Percentiles rank a stretch among this genome's conserved stretches.
Conservation (phyloP, 768 basidiomycete genomes). For the Coprinellus micaceus region DNA sequence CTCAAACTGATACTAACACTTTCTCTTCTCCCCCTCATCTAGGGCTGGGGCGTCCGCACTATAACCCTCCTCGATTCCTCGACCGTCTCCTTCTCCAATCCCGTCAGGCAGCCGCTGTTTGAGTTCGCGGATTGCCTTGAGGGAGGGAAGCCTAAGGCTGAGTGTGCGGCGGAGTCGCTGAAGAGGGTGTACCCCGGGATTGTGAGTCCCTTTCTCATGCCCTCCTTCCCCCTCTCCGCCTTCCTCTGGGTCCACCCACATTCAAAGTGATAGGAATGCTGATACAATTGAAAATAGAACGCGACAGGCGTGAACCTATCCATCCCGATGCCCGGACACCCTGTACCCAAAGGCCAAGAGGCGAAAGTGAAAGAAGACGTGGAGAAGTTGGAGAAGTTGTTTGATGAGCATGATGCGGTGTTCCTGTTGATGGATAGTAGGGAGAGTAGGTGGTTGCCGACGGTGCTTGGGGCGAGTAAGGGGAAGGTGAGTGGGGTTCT, state of each 20-base stretch:
- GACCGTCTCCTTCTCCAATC: conserved; percentile 93
- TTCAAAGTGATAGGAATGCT: neutral
- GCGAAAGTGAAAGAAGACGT: conserved; percentile 67
- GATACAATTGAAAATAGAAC: conserved; percentile 46
- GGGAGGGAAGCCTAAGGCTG: conserved; percentile 92
- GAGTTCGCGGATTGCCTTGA: conserved; percentile 90
- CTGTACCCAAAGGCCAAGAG: conserved; percentile 55
- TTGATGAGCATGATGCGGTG: conserved; percentile 84
- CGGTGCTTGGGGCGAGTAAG: conserved; percentile 78
- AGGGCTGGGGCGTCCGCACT: conserved; percentile 95
- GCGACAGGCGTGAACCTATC: conserved; percentile 73
- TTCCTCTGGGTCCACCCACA: neutral
- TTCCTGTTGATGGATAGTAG: conserved; percentile 98
- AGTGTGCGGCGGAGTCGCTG: conserved; percentile 79
- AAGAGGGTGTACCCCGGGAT: conserved; percentile 92
- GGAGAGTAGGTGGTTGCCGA: conserved; percentile 95
- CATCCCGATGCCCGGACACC: conserved; percentile 98
- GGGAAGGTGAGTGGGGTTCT: conserved; percentile 56
- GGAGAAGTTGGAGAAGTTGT: conserved; percentile 64
- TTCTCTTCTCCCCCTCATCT: neutral
- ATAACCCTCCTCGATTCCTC: conserved; percentile 93
- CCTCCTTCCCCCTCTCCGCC: neutral
- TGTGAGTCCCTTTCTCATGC: conserved; percentile 44
- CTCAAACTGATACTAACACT: too few species aligned
- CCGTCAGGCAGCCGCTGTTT: conserved; percentile 94